These are phyloP conservation scores for Diaporthe humulicola DNA, from an alignment of 2,329 filamentous ascomycete genomes.

Conservation along the genomic window DNA sequence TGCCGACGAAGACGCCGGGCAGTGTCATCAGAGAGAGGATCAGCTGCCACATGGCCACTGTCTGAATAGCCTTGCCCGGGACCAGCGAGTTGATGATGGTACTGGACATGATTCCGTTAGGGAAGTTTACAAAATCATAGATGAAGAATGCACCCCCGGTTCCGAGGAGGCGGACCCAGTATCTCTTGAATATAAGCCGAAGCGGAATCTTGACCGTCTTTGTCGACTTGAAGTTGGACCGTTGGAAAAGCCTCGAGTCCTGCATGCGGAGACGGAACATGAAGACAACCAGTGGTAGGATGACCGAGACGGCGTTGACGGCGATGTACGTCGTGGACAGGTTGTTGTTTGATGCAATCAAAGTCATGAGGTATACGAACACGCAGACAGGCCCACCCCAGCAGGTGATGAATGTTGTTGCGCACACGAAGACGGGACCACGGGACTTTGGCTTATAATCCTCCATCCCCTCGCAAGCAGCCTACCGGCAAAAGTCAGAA, in stretches of 20 bases:
- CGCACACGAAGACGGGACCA: constrained; percentile 51
- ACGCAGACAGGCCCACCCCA: constrained; percentile 49
- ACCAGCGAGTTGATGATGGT: constrained; percentile 58
- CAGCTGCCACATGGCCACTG: constrained; percentile 63
- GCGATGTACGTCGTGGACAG: constrained; percentile 45
- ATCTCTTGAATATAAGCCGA: constrained; percentile 56
- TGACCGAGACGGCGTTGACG: constrained; percentile 50
- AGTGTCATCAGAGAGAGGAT: constrained; percentile 59
- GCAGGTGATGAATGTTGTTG: constrained; percentile 53
- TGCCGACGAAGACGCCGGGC: constrained; percentile 64
- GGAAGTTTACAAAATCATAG: constrained; percentile 62
- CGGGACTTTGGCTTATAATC: constrained; percentile 43
- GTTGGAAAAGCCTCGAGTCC: constrained; percentile 49
- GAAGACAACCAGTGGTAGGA: constrained; percentile 50
- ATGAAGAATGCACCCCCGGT: constrained; percentile 67
- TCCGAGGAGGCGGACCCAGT: constrained; percentile 60
- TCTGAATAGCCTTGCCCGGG: constrained; percentile 53
- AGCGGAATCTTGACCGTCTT: constrained; percentile 43
- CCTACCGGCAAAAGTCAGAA: background rate
- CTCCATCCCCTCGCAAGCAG: constrained; percentile 52
- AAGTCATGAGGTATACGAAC: constrained; percentile 51
- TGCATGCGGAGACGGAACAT: constrained; percentile 51
- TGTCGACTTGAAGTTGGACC: constrained; percentile 48
- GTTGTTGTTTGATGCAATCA: constrained; percentile 52
- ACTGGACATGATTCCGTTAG: constrained; percentile 59